phyloP scores from a whole-genome alignment of 2,329 filamentous ascomycete species.

The Eutypa lata region DNA sequence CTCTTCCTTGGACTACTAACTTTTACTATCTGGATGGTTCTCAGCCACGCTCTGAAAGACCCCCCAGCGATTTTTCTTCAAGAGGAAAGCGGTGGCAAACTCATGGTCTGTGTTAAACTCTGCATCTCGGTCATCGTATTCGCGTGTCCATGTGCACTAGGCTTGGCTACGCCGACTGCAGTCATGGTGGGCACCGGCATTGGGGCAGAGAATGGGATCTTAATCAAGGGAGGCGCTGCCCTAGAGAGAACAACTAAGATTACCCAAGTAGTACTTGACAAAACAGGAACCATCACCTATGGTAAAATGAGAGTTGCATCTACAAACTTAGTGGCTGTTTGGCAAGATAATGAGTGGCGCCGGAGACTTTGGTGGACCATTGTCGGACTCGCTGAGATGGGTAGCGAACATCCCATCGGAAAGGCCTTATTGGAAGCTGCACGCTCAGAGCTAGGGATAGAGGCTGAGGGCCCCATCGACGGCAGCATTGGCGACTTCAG shows the following conservation, averaged over 20 bases:
- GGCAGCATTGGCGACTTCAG: conserved; percentile 84
- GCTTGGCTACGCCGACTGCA: conserved; percentile 89
- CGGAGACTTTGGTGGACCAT: conserved; percentile 91
- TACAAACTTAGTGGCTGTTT: conserved; percentile 61
- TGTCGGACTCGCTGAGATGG: conserved; percentile 90
- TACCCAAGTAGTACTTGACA: conserved; percentile 88
- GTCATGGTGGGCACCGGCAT: conserved; percentile 99
- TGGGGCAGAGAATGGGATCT: conserved; percentile 89
- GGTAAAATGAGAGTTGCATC: conserved; percentile 93
- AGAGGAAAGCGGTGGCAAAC: conserved; percentile 77
- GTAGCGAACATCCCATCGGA: conserved; percentile 94
- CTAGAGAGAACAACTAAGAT: conserved; percentile 88
- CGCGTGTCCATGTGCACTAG: conserved; percentile 94
- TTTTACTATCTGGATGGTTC: conserved; percentile 89
- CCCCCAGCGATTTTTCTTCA: conserved; percentile 87
- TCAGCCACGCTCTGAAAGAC: conserved; percentile 79
- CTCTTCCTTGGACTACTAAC: conserved; percentile 79
- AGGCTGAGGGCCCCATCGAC: conserved; percentile 70
- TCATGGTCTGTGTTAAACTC: conserved; percentile 96
- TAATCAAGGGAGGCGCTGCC: conserved; percentile 95
- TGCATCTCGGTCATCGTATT: conserved; percentile 99
- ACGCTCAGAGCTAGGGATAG: conserved; percentile 71
- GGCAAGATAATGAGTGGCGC: conserved; percentile 66
- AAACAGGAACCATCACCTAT: conserved; percentile 91
- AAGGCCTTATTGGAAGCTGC: conserved; percentile 77